A percentile compares a stretch with the other conserved stretches of the same genome.
Evolutionary conservation across 495 filamentous ascomycete genomes (phyloP).

Genomic region (Tricharina praecox): DNA sequence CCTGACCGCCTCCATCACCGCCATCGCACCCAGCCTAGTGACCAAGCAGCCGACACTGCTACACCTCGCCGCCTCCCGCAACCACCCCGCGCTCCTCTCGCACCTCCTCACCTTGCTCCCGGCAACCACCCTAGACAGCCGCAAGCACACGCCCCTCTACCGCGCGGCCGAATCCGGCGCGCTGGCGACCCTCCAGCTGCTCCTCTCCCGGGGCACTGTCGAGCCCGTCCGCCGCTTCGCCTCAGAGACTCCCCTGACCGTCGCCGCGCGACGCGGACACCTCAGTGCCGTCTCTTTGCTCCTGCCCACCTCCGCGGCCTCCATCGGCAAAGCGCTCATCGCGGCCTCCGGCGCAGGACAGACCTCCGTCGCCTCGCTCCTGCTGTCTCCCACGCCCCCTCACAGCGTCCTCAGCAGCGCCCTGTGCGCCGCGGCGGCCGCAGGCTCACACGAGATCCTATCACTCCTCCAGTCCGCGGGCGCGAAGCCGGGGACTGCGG

Average conservation of each 20-base stretch:
- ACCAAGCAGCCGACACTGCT: neutral
- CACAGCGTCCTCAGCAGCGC: neutral
- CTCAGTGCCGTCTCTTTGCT: neutral
- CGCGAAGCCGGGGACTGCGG: neutral
- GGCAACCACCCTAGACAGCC: neutral
- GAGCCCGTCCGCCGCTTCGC: neutral
- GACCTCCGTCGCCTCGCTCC: neutral
- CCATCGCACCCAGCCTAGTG: neutral
- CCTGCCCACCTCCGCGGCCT: neutral
- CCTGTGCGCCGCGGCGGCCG: neutral
- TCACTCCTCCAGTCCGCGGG: neutral
- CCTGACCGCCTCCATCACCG: neutral
- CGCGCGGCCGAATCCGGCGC: neutral
- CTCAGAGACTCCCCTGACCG: neutral
- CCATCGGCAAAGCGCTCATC: neutral
- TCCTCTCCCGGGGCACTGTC: neutral
- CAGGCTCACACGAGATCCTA: neutral
- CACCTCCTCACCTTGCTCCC: neutral
- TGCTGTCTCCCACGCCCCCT: neutral
- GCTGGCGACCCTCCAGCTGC: neutral
- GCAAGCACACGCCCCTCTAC: neutral
- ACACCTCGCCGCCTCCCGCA: neutral
- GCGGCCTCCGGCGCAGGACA: conserved; percentile 1
- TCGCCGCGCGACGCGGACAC: neutral
- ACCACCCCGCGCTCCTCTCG: neutral